Conservation (phyloP, 352 stramenopile species). For the Phytophthora sp. region DNA sequence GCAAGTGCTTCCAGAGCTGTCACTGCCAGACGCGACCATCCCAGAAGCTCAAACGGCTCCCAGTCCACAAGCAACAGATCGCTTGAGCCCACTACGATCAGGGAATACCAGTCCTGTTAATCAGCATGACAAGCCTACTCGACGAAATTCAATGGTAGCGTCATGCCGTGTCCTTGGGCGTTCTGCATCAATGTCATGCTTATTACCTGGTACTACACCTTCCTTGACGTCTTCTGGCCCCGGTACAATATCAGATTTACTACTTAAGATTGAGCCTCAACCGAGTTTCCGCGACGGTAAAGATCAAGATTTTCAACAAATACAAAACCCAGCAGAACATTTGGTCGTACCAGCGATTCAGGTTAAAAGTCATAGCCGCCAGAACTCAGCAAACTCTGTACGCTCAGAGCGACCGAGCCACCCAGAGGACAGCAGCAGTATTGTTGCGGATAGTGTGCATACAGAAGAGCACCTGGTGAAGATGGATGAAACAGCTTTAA, state of each 20-base stretch:
- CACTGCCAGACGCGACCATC: not conserved
- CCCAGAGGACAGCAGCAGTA: not conserved
- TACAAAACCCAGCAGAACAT: not conserved
- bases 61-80: not conserved
- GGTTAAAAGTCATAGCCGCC: constrained; percentile 1
- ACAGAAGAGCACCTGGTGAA: too few species aligned
- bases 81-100: not conserved
- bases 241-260: not conserved
- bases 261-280: not conserved
- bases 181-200: not conserved
- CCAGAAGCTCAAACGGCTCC: not conserved
- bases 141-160: not conserved
- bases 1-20: not conserved
- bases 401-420: not conserved
- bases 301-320: not conserved
- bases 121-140: not conserved
- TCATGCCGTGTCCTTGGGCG: not conserved
- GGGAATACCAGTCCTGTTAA: not conserved
- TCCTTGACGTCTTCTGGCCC: not conserved
- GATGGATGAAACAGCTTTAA: too few species aligned
- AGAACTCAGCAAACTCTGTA: not conserved
- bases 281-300: not conserved
- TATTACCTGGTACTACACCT: not conserved
- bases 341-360: not conserved
- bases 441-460: not conserved